These are phyloP conservation scores for Sporisorium scitamineum DNA, from an alignment of 1,284 basidiomycete species.

Conservation along the genomic window DNA sequence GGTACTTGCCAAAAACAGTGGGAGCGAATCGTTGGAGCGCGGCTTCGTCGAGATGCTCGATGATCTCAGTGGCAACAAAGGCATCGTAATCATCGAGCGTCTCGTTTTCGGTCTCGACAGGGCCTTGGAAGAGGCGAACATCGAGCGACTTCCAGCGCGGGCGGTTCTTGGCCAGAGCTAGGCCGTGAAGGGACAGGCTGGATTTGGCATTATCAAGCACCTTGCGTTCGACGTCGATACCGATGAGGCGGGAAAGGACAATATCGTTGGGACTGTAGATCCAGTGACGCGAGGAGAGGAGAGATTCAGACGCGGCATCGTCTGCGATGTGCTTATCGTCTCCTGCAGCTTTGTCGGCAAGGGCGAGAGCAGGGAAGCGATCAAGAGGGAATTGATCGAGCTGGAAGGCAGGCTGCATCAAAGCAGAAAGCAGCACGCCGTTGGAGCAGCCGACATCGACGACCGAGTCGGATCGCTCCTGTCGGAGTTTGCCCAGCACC, in stretches of 20 bases:
- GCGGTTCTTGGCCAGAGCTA: constrained; percentile 43
- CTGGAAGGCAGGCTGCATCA: constrained; percentile 55
- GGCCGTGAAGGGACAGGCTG: constrained; percentile 45
- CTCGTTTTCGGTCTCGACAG: constrained; percentile 80
- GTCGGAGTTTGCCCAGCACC: constrained; percentile 42
- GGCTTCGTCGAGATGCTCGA: constrained; percentile 84
- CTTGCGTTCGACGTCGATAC: constrained; percentile 53
- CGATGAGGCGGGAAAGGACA: constrained; percentile 41
- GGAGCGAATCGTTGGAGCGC: constrained; percentile 83
- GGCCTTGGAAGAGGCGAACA: constrained; percentile 74
- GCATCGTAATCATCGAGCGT: constrained; percentile 81
- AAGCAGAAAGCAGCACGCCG: constrained; percentile 45
- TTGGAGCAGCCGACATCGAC: constrained; percentile 56
- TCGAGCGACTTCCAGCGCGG: constrained; percentile 54
- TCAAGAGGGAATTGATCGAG: constrained; percentile 49
- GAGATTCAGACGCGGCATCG: constrained; percentile 13
- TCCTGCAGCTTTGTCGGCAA: constrained; percentile 6
- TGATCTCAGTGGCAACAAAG: constrained; percentile 86
- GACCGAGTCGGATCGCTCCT: constrained; percentile 46
- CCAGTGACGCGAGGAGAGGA: constrained; percentile 48
- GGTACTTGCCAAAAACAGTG: constrained; percentile 83
- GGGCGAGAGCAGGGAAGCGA: constrained; percentile 46
- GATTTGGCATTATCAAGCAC: constrained; percentile 51
- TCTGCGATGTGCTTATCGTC: constrained; percentile 1
- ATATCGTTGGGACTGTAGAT: constrained; percentile 50